Evolutionary conservation across 1,139 yeast genomes (phyloP).

Genomic region (Candida freyschussii): DNA sequence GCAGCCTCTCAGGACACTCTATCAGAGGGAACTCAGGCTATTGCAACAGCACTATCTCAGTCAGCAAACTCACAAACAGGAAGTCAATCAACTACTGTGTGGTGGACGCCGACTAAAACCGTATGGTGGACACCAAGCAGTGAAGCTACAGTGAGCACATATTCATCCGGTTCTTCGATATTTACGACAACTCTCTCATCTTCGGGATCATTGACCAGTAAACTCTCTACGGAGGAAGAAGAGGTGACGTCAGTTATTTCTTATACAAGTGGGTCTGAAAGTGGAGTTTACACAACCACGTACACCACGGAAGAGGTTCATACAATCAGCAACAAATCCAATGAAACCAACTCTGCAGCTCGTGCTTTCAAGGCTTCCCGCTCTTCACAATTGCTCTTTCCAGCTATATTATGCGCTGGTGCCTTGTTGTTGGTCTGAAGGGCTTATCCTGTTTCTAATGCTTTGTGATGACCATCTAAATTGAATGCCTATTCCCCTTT

Average conservation of each 20-base stretch:
- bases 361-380: conserved; percentile 8
- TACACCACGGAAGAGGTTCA: conserved; percentile 11
- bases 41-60: too few relatives aligned
- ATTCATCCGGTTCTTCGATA: conserved; percentile 2
- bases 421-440: conserved; percentile 10
- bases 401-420: conserved; percentile 11
- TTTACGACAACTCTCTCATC: conserved; percentile 3
- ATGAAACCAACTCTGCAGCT: conserved; percentile 11
- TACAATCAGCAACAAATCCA: conserved; percentile 13
- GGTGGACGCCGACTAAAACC: conserved; percentile 7
- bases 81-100: conserved; percentile 7
- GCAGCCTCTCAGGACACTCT: too few relatives aligned
- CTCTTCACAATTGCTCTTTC: conserved; percentile 7
- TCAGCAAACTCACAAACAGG: conserved; percentile 5
- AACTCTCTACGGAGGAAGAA: conserved; percentile 9
- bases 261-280: conserved; percentile 12
- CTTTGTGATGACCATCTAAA: conserved; percentile 8
- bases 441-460: neutral
- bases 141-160: conserved; percentile 5
- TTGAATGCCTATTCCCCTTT: too few relatives aligned
- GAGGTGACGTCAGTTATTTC: conserved; percentile 10
- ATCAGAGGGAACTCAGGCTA: too few relatives aligned
- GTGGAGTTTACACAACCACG: conserved; percentile 11
- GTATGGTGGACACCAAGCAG: conserved; percentile 8
- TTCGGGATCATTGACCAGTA: too few relatives aligned